A percentile compares a stretch with the other conserved stretches of the same genome.
These are phyloP conservation scores for Melanogaster broomeanus DNA, from an alignment of 768 basidiomycete genomes.

Conservation along the genomic window DNA sequence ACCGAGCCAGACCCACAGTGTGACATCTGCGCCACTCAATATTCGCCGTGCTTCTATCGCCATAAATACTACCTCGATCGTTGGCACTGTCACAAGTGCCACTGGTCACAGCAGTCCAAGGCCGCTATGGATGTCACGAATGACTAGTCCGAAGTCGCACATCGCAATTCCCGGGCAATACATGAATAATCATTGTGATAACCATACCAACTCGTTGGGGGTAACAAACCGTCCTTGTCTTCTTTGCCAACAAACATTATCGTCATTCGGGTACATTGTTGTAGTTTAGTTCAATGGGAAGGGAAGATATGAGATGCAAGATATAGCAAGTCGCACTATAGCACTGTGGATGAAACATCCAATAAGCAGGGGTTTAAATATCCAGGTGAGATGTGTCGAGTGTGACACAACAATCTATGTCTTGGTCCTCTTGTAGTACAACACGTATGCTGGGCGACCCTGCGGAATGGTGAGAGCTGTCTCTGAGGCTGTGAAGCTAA, in stretches of 20 bases:
- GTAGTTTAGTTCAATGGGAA: slow-evolving; percentile 24
- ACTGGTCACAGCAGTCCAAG: slow-evolving; percentile 26
- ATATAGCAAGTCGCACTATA: slow-evolving; percentile 19
- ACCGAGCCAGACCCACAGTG: slow-evolving; percentile 44
- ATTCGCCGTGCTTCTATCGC: slow-evolving; percentile 76
- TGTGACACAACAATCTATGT: slow-evolving; percentile 11
- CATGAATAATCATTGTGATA: slow-evolving; percentile 14
- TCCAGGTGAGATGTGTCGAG: slow-evolving; percentile 11
- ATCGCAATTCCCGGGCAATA: slow-evolving; percentile 11
- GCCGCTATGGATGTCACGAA: background rate
- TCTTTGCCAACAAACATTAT: slow-evolving; percentile 17
- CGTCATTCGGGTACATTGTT: slow-evolving; percentile 26
- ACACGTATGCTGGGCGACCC: slow-evolving; percentile 71
- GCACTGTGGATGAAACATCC: slow-evolving; percentile 8
- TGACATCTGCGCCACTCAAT: slow-evolving; percentile 62
- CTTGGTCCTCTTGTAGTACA: slow-evolving; percentile 73
- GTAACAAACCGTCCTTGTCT: background rate
- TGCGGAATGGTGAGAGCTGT: slow-evolving; percentile 37
- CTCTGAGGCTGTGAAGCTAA: background rate
- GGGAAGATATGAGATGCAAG: slow-evolving; percentile 14
- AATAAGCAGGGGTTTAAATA: slow-evolving; percentile 12
- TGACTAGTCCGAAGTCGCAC: slow-evolving; percentile 17
- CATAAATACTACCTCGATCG: slow-evolving; percentile 25
- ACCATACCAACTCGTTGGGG: background rate
- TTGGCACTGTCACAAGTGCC: slow-evolving; percentile 48